A percentile compares a stretch with the other conserved stretches of the same genome.
Evolutionary conservation across 495 filamentous ascomycete species (phyloP).

Genomic region (Xylaria nigripes): DNA sequence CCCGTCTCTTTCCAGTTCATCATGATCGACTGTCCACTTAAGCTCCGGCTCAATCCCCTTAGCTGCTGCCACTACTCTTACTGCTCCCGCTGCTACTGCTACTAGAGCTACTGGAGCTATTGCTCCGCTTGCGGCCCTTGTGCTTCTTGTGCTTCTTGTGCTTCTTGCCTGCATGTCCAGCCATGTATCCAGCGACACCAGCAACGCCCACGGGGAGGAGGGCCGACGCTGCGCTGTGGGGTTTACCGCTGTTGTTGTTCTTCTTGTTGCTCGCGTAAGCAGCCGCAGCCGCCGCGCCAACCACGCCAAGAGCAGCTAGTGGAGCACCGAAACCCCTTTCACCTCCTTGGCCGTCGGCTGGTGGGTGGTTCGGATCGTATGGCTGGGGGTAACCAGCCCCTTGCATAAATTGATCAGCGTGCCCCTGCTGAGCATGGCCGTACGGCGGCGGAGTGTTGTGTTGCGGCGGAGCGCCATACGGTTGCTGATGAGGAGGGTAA

Average conservation of each 20-base stretch:
- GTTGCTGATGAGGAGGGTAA: conserved; percentile 17
- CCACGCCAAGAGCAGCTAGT: conserved; percentile 15
- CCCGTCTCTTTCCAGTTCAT: not conserved
- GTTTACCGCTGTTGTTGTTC: conserved; percentile 2
- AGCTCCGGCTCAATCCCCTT: not conserved
- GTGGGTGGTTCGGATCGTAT: conserved; percentile 12
- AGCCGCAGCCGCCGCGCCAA: conserved; percentile 16
- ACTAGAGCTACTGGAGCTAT: conserved; percentile 17
- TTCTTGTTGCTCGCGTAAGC: conserved; percentile 13
- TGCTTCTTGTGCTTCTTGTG: conserved; percentile 26
- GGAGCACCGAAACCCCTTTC: conserved; percentile 16
- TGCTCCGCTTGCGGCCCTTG: conserved; percentile 18
- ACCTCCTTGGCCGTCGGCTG: conserved; percentile 10
- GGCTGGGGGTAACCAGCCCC: conserved; percentile 16
- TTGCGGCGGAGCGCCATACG: conserved; percentile 14
- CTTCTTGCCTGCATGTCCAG: conserved; percentile 19
- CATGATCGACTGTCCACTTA: not conserved
- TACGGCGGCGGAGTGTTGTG: conserved; percentile 17
- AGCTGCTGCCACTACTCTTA: conserved; percentile 15
- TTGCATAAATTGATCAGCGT: conserved; percentile 17
- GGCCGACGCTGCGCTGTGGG: conserved; percentile 2
- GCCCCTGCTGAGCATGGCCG: conserved; percentile 18
- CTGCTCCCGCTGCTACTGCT: conserved; percentile 20
- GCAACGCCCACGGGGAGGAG: conserved; percentile 5
- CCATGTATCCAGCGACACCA: conserved; percentile 10